Evolutionary conservation across 2,329 filamentous ascomycete species (phyloP), one percentile per base, ranked within the genome.

Genomic region (Alternaria gansuensis): DNA sequence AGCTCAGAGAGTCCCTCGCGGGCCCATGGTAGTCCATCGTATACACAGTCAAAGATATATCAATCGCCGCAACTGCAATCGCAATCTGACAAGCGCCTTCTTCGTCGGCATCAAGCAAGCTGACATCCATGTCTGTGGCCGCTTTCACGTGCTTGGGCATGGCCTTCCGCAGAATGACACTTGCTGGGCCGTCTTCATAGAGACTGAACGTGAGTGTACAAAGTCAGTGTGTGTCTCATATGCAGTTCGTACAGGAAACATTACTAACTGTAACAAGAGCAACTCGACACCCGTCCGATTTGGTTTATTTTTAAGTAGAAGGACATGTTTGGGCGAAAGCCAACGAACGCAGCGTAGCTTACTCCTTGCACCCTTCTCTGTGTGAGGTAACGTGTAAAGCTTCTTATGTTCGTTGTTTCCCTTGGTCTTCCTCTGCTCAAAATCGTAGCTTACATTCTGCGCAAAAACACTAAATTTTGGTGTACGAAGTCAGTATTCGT

Each of bases 11-110:
- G 60, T 79, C 80, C 29, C 69, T 72, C 2, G 75, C 77, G 3
- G 73, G 71, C 6, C 80, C 77, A 69, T 90, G 74, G 73, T 92
- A 90, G 64, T 96, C 90, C 57, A 96, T 80, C 0, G 91, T 93
- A 76, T 89, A 90, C 28, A 97, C 80, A 5, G 86, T 87, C 64
- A 97, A 88, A 10, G 91, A 92, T 60, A 88, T 87, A 75, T 96
- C 91, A 68, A 90, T 90, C 8, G 89, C 90, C 3, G 91, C 90
- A 13, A 96, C 87, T 6, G 93, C 93, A 65, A 97, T 84, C 45
- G 90, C 85, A 64, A 92, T 90, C 77, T 97, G 92, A 45, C 88
- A 86, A 59, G 90, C 87, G 51, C 85, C 86, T 51, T 87, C 80
- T 1, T 83, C 78, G 17, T 84, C 81, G 0, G 84, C 78, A 10